Evolutionary conservation across 2,329 filamentous ascomycete genomes (phyloP).

Genomic region (Cryphonectria carpinicola): DNA sequence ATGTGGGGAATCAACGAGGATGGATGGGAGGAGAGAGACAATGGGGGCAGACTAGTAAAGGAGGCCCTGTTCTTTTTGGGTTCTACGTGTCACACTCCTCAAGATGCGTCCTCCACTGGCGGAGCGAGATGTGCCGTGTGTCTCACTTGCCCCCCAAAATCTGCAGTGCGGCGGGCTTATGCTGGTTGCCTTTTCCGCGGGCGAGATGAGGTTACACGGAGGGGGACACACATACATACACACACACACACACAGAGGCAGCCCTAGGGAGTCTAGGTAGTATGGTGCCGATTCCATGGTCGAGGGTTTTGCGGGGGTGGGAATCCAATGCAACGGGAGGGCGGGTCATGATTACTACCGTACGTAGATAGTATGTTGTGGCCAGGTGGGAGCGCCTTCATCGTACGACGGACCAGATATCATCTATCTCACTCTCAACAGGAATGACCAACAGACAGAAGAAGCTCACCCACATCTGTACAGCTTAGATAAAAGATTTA

Average conservation of each 20-base stretch:
- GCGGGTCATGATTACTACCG: constrained; percentile 1
- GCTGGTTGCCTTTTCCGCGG: constrained; percentile 13
- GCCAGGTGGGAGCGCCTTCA: background rate
- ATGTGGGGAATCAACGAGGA: background rate
- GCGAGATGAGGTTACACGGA: constrained; percentile 23
- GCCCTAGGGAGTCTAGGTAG: background rate
- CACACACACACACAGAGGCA: background rate
- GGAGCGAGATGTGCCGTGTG: background rate
- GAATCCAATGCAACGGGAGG: background rate
- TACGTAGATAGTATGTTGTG: constrained; percentile 9
- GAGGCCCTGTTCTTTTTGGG: background rate
- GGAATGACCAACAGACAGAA: background rate
- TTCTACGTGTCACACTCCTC: background rate
- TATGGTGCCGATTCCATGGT: background rate
- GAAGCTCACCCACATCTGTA: too few species aligned
- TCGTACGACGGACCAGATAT: constrained; percentile 20
- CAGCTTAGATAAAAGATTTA: too few species aligned
- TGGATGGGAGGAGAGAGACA: background rate
- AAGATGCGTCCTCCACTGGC: background rate
- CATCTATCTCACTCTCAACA: background rate
- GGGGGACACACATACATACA: too few species aligned
- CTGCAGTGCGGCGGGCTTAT: constrained; percentile 11
- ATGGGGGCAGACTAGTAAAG: background rate
- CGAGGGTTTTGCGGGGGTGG: background rate
- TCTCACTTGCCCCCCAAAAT: constrained; percentile 11